Evolutionary conservation across 495 filamentous ascomycete species (phyloP).

Genomic region (Cenococcum geophilum): DNA sequence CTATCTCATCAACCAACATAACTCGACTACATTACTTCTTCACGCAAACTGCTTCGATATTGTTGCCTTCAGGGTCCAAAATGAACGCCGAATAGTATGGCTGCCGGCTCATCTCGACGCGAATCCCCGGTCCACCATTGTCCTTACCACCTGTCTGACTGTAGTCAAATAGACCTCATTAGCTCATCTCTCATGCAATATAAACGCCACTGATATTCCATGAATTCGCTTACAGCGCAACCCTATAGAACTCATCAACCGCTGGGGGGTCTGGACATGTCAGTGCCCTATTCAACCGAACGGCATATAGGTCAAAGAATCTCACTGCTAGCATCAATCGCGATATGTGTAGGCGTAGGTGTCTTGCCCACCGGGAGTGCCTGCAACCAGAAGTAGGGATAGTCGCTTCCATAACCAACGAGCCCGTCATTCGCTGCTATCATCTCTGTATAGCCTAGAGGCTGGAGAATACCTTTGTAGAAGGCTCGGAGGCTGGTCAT

Average conservation of each 20-base stretch:
- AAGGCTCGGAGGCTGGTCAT: constrained; percentile 27
- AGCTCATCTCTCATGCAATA: not conserved
- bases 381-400: constrained; percentile 33
- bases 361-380: constrained; percentile 18
- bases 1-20: no score
- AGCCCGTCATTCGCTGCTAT: constrained; percentile 17
- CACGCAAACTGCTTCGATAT: constrained; percentile 33
- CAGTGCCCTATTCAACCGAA: not conserved
- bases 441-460: constrained; percentile 31
- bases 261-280: not conserved
- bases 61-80: constrained; percentile 28
- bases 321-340: constrained; percentile 26
- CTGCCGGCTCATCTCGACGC: constrained; percentile 30
- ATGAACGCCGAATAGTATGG: constrained; percentile 31
- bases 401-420: constrained; percentile 30
- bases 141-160: constrained; percentile 27
- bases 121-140: constrained; percentile 30
- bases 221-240: constrained; percentile 15
- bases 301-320: not conserved
- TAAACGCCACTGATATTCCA: not conserved
- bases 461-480: constrained; percentile 23
- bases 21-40: constrained; percentile 11
- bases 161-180: not conserved
- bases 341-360: constrained; percentile 17
- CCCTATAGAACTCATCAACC: constrained; percentile 15